Base-by-base conservation (phyloP, 768 basidiomycete species). In the Suillus luteus region DNA sequence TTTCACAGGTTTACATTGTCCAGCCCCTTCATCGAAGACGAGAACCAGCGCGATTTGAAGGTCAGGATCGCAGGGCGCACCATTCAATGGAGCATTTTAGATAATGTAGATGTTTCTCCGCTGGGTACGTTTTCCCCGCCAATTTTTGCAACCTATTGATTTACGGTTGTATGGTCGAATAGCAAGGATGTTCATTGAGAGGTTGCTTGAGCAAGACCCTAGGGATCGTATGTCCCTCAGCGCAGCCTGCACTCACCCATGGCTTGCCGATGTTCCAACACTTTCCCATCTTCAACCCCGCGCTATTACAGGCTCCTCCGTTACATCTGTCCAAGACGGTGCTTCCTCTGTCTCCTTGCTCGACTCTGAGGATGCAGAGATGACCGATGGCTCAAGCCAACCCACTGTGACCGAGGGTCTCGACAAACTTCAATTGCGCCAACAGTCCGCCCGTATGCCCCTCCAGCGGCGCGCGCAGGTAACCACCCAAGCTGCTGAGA, bases 1-100 rank as follows among this genome's bases (percentile, higher is more conserved):
- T 60, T 51, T 49, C 54, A 62, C 66, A 93, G 91, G 91, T 74
- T 95, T 48, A 89, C 91, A 0, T 89, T 91, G 71, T 71, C 86
- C 0, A 86, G 82, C 40, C 94, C 95, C 0, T 96, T 98, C 77
- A 80, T 90, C 41, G 93, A 95, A 66, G 86, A 92, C 41, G 86
- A 86, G n/a, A 77, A 76, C 44, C 79, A 82, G 33, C 76, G 79
- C 2, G 86, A 88, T 60, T 79, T 95, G 46, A 84, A 85, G 55
- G 77, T 83, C 55, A 85, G 89, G 7, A 87, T 92, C 58, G 71
- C 78, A 3, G 76, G 77, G 24, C 86, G 91, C 3, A 73, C 62
- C 3, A 83, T 93, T 44, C 88, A 94, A 63, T 91, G 90, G 86
- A 64, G 69, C 1, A 68, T 75, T 19, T 81, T 95, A 17, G 63